Base-by-base conservation (phyloP, 2,329 filamentous ascomycete species). In the Pseudogymnoascus sp. region DNA sequence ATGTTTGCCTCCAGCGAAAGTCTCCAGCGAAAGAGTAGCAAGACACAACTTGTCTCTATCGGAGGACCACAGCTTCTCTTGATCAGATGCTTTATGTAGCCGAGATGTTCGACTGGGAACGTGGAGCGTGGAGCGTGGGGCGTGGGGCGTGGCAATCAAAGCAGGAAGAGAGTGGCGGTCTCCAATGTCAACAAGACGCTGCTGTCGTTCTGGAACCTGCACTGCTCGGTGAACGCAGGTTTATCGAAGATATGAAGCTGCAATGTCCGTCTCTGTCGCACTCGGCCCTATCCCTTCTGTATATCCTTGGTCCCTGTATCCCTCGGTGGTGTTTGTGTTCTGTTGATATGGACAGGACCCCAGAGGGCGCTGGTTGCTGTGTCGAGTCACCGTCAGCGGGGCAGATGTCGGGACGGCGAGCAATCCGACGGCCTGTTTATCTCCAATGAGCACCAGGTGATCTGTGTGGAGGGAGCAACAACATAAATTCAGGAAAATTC, bases 361-460 rank as follows among this genome's bases (percentile, higher is more conserved):
- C 41, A 50, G 41, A 50, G 41, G 22, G 22, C 41, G 41, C 41
- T 50, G 41, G 41, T 50, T 50, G 41, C 16, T 50, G 14, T 50
- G 41, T 50, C 41, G 41, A 50, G 41, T 50, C 41, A 50, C 41
- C 41, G 22, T 50, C 41, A 50, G 41, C 41, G 41, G 41, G 41
- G 41, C 41, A 50, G 22, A 30, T 50, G 41, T 50, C 22, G 41
- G 41, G 41, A 50, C 41, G 41, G 41, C 41, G 41, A 50, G 41
- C 41, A 50, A 50, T 50, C 41, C 41, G 41, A 50, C 41, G 41
- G n/a, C 41, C 41, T 50, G 41, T 50, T 28, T 50, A 50, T 50
- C 41, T 12, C 41, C 41, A 50, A 22, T 50, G 41, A 50, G 14
- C 41, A 50, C 4, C 22, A 50, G 41, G 41, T 50, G 41, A 50